These are phyloP conservation scores for Protomyces inundatus DNA, from an alignment of 1,139 yeast genomes.

Conservation along the genomic window DNA sequence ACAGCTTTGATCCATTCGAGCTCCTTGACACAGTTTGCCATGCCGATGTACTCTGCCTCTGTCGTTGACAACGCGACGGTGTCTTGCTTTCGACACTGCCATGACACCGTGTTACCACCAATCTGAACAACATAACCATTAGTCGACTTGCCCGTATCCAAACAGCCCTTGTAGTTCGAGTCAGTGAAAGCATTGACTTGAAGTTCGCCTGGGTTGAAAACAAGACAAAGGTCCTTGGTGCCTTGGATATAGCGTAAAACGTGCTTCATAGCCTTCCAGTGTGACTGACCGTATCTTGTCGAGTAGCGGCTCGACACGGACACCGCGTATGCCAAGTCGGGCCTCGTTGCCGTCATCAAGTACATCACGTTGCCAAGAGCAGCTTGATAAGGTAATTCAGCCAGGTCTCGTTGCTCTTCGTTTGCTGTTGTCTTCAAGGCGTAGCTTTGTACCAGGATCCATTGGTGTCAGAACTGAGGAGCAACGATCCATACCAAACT, in stretches of 20 bases:
- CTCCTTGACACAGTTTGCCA: conserved; percentile 32
- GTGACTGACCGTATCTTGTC: conserved; percentile 5
- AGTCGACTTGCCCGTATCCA: conserved; percentile 27
- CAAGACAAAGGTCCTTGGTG: not conserved
- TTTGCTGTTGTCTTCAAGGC: not conserved
- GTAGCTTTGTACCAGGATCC: not conserved
- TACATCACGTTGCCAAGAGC: not conserved
- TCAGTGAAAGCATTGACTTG: conserved; percentile 24
- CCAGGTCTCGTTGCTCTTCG: not conserved
- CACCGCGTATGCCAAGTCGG: conserved; percentile 31
- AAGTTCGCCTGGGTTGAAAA: not conserved
- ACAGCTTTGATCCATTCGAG: conserved; percentile 28
- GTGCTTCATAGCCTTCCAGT: not conserved
- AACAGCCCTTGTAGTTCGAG: conserved; percentile 28
- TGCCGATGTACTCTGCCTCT: conserved; percentile 34
- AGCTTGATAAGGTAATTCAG: not conserved
- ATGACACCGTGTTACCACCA: conserved; percentile 31
- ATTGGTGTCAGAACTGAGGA: not conserved
- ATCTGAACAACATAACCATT: conserved; percentile 29
- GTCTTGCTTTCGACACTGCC: conserved; percentile 32
- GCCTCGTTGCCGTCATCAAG: conserved; percentile 23
- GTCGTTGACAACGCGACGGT: conserved; percentile 31
- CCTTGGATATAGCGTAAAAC: conserved; percentile 15
- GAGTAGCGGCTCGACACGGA: conserved; percentile 26
- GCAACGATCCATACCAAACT: not conserved